Evolutionary conservation across 2,329 filamentous ascomycete species (phyloP).

Genomic region (Alternaria brassicae): DNA sequence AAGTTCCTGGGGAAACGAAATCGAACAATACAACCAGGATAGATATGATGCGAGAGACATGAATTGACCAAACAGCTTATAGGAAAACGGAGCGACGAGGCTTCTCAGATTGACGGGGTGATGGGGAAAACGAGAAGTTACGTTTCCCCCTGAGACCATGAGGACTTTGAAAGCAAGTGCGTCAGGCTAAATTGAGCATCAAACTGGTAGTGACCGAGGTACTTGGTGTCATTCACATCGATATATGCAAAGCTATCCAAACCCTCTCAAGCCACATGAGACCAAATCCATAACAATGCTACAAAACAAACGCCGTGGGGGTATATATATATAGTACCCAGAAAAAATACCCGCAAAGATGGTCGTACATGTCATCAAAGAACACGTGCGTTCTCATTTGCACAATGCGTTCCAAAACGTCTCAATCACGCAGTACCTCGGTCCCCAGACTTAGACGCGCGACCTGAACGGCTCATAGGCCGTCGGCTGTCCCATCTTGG

Average conservation of each 20-base stretch:
- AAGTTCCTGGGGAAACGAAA: too few species aligned
- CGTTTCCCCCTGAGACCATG: too few species aligned
- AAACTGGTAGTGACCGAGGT: background rate
- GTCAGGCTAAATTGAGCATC: too few species aligned
- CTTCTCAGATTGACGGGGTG: too few species aligned
- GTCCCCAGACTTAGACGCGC: slow-evolving; percentile 26
- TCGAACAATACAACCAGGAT: too few species aligned
- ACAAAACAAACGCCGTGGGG: background rate
- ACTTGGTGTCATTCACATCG: too few species aligned
- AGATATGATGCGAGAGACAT: too few species aligned
- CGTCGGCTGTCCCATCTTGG: slow-evolving; percentile 33
- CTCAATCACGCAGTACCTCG: background rate
- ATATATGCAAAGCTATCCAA: background rate
- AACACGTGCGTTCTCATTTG: background rate
- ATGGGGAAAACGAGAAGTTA: too few species aligned
- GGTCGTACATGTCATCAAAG: slow-evolving; percentile 23
- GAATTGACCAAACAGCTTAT: too few species aligned
- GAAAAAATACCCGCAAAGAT: background rate
- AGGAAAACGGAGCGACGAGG: too few species aligned
- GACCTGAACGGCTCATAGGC: slow-evolving; percentile 55
- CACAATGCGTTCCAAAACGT: background rate
- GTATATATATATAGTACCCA: background rate
- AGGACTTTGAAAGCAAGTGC: too few species aligned
- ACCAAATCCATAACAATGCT: background rate
- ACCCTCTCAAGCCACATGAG: background rate